Evolutionary conservation across 2,329 filamentous ascomycete genomes (phyloP).

Genomic region (Diaporthe ilicicola): DNA sequence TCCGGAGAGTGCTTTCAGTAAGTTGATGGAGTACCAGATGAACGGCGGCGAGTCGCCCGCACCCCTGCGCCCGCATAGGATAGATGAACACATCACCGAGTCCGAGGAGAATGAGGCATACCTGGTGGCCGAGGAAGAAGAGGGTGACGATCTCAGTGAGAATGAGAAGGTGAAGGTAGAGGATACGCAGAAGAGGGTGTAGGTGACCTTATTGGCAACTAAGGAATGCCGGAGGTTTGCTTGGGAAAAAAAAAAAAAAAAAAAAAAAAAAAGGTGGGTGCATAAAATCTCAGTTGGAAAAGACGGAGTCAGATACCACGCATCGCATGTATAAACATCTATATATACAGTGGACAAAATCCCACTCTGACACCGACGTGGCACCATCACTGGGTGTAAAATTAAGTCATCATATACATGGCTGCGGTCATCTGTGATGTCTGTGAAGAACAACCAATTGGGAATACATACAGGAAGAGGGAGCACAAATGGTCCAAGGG

Average conservation of each 20-base stretch:
- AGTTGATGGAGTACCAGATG: conserved; percentile 99
- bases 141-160: conserved; percentile 45
- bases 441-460: too few relatives aligned
- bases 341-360: conserved; percentile 15
- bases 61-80: conserved; percentile 43
- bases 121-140: conserved; percentile 50
- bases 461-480: neutral
- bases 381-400: neutral
- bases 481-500: neutral
- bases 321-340: neutral
- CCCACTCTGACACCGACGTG: conserved; percentile 4
- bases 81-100: conserved; percentile 56
- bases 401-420: conserved; percentile 1
- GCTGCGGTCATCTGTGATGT: neutral
- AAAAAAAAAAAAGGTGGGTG: neutral
- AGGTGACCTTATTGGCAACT: neutral
- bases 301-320: conserved; percentile 9
- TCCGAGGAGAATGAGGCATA: conserved; percentile 61
- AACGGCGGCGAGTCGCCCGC: conserved; percentile 76
- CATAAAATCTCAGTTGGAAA: neutral
- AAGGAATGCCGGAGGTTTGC: neutral
- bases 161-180: conserved; percentile 32
- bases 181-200: conserved; percentile 15
- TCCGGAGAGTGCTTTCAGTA: conserved; percentile 85
- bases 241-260: conserved; percentile 5